Evolutionary conservation across 352 stramenopile species (phyloP), one percentile per base, ranked within the genome.

Genomic region (Globisporangium nagaii): DNA sequence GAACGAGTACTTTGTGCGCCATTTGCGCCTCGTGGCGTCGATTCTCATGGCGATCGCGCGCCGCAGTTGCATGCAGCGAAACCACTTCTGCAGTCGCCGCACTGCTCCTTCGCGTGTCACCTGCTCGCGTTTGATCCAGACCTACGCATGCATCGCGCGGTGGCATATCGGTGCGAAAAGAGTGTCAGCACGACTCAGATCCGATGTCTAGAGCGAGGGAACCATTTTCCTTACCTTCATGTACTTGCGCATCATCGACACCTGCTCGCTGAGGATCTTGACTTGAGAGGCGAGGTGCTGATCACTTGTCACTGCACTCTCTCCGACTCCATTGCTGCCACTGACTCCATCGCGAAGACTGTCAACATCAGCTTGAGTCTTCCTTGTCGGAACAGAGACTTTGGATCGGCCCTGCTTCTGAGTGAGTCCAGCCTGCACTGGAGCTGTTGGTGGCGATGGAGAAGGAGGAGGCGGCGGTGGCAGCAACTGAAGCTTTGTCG

Each of bases 81-180:
- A 19, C 52, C 53, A 82, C 20, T 54, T 49, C 40, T 89, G 75
- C n/a, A 89, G 66, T 4, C 74, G 78, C 3, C 58, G 66, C 0
- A 65, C 75, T 11, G 72, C 73, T 27, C 63, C 62, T 28, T 74
- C 61, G 4, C 75, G 75, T 17, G 70, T 49, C 70, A 82, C 65
- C 58, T 89, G 78, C 53, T 89, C 79, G 11, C 79, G 65, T 40
- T 81, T 86, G 49, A 89, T 68, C 79, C 79, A 89, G 4, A 83
- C 61, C 72, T 82, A 54, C 17, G 35, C 11, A 37, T 25, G 6
- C n/a, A n/a, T n/a, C n/a, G n/a, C n/a, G n/a, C n/a, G n/a, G 30
- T 13, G 25, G n/a, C n/a, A n/a, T n/a, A 36, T 12, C 13, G 17
- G 30, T 19, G 5, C 4, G 9, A 11, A 27, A 7, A 27, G 13